Conservation (phyloP, 148 eudicot species). For the Camellia granthamiana region DNA sequence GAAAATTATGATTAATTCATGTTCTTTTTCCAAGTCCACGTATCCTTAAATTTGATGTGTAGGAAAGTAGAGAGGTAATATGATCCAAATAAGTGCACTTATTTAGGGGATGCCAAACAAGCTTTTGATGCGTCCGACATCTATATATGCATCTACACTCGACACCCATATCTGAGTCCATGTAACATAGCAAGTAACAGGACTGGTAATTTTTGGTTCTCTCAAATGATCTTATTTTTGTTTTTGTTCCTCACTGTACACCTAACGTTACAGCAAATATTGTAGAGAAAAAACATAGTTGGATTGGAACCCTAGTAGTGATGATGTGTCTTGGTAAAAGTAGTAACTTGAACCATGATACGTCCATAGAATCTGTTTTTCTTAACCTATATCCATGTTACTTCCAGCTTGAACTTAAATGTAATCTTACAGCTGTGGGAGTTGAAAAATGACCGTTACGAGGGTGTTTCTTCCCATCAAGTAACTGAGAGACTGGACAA, state of each 20-base stretch:
- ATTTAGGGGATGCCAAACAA: no score
- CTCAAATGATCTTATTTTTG: not conserved
- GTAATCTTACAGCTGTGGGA: constrained; percentile 47
- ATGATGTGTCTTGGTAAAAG: not conserved
- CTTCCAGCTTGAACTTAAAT: constrained; percentile 4
- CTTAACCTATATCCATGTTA: not conserved
- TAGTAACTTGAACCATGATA: not conserved
- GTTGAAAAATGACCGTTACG: constrained; percentile 21
- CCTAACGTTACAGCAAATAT: no score
- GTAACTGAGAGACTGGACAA: constrained; percentile 10
- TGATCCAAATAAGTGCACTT: no score
- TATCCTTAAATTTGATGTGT: no score
- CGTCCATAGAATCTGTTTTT: not conserved
- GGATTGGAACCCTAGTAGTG: not conserved
- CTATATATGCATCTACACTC: no score
- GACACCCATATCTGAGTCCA: no score
- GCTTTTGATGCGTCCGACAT: no score
- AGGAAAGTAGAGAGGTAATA: no score
- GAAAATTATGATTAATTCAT: no score
- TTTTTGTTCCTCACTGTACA: not conserved
- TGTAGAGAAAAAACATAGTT: no score
- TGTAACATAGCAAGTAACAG: not conserved
- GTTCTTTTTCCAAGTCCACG: no score
- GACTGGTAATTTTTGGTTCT: not conserved
- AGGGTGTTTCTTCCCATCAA: constrained; percentile 4